A percentile compares a stretch with the other conserved stretches of the same genome.
Conservation (phyloP, 306 rosid species). For the Prunus padus region DNA sequence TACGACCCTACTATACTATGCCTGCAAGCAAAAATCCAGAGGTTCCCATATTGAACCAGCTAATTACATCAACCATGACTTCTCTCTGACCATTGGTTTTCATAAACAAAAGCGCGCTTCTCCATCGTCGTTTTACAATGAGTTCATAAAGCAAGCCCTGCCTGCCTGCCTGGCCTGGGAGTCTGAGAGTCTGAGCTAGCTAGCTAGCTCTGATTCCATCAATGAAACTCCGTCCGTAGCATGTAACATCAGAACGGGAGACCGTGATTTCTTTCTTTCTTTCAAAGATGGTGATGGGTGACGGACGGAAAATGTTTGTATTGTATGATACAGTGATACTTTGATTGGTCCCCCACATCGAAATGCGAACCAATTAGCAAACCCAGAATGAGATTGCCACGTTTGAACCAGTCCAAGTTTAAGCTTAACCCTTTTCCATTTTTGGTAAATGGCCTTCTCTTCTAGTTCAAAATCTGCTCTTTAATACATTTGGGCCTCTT, state of each 20-base stretch:
- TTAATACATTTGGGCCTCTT: background rate
- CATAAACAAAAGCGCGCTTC: background rate
- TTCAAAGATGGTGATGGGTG: background rate
- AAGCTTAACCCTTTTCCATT: conserved; percentile 38
- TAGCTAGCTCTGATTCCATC: background rate
- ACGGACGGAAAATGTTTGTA: background rate
- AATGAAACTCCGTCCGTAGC: background rate
- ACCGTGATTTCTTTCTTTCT: background rate
- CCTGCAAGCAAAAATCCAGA: background rate
- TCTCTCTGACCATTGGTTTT: background rate
- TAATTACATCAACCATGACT: background rate
- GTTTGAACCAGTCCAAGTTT: background rate
- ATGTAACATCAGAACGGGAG: conserved; percentile 4
- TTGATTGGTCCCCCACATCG: conserved; percentile 10
- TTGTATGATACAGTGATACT: no score
- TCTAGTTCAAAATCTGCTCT: background rate
- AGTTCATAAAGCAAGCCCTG: no score
- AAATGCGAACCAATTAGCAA: background rate
- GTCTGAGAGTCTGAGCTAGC: background rate
- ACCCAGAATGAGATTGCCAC: background rate
- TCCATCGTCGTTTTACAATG: no score
- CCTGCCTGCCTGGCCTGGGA: no score
- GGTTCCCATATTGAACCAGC: background rate
- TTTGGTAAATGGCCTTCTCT: conserved; percentile 30
- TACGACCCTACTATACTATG: background rate